Evolutionary conservation across 2,329 filamentous ascomycete genomes (phyloP), one percentile per base, ranked within the genome.

Genomic region (Arthroderma uncinatum): DNA sequence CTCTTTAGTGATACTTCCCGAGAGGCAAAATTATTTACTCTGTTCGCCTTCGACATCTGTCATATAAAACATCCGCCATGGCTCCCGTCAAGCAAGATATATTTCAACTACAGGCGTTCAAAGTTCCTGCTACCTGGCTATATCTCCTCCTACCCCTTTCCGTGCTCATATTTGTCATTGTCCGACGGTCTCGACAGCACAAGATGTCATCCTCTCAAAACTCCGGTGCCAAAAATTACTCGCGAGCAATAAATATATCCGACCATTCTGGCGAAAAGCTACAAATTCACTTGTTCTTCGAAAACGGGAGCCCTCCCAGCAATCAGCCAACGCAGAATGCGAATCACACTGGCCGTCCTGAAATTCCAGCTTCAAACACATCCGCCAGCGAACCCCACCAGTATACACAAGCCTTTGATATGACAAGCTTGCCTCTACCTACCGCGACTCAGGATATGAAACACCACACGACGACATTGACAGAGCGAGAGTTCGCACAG

Each of bases 201-300:
- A 50, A 50, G n/a, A 50, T 50, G 47, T 30, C 47, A 19, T 50
- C 47, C 23, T 30, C 47, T 21, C 23, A 30, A 50, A 25, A 33
- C 14, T 50, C 47, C 3, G 12, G n/a, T 8, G 47, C 47, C 25
- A 50, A 50, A 19, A 50, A 33, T 7, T 50, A 16, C 25, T 50
- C 47, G 19, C 23, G 47, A n/a, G 47, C 47, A 50, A 50, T 50
- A 30, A n/a, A 50, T 33, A 50, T 50, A 14, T 50, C 47, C 25
- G 28, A 34, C 25, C 12, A 50, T 6, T 30, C 47, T 14, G 47
- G 47, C 12, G 47, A 50, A n/a, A 50, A 50, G 28, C 23, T 50
- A 28, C 47, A 50, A 25, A 2, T 50, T 33, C 25, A 30, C 47
- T 16, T 50, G 28, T 50, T 25, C 5, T 16, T 50, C 6, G 47